Evolutionary conservation across 805 yeast species (phyloP).

Genomic region (Cyberlindnera mycetangii): DNA sequence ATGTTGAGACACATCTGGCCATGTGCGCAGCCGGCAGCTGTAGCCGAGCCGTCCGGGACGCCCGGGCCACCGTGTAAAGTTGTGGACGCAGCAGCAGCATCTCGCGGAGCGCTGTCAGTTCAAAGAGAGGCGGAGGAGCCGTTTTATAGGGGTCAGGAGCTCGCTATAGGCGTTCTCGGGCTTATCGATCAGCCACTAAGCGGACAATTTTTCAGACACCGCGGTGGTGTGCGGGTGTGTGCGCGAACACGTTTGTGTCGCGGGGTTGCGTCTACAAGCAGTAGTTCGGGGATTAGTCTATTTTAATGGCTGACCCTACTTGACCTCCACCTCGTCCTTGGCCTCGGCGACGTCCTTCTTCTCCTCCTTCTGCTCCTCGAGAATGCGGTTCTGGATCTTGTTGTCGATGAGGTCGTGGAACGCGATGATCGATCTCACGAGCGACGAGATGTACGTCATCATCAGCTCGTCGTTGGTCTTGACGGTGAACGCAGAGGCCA

Average conservation of each 20-base stretch:
- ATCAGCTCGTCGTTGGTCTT: constrained; percentile 96
- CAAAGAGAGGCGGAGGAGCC: no score
- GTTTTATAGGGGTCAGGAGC: no score
- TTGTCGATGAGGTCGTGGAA: constrained; percentile 96
- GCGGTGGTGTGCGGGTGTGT: no score
- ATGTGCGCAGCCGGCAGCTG: neutral
- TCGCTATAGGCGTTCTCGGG: neutral
- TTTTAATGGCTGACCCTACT: neutral
- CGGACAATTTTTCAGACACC: neutral
- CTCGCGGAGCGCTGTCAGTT: neutral
- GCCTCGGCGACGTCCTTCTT: constrained; percentile 5
- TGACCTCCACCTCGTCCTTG: constrained; percentile 8
- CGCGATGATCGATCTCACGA: constrained; percentile 92
- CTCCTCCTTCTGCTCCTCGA: constrained; percentile 28
- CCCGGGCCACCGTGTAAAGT: constrained; percentile 1
- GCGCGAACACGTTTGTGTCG: constrained; percentile 5
- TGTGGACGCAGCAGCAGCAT: constrained; percentile 14
- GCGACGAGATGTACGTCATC: constrained; percentile 85
- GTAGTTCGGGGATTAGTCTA: neutral
- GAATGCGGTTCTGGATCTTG: constrained; percentile 76
- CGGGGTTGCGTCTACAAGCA: neutral
- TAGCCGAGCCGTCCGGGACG: constrained; percentile 1
- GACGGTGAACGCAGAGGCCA: constrained; percentile 79
- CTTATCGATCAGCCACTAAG: constrained; percentile 3
- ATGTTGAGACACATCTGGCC: constrained; percentile 8